Evolutionary conservation across 78 protist species (phyloP), one percentile per base, ranked within the genome.

Genomic region (Dictyostelium citrinum): DNA sequence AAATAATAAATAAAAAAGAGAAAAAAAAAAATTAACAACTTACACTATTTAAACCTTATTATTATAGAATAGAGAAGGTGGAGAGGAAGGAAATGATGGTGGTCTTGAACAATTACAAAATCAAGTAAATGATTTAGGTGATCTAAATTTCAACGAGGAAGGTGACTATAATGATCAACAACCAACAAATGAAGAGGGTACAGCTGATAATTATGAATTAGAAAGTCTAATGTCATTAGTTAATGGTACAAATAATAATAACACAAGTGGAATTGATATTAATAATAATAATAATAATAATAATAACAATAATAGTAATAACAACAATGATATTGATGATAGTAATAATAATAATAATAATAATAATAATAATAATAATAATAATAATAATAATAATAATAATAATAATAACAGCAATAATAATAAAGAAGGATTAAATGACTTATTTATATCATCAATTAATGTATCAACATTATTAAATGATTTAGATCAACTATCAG

Each of bases 101-200:
- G 49, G 58, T 43, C 55, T 55, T 17, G 76, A 83, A 64, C 77
- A 81, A 39, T 49, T 78, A 78, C 83, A 78, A 49, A 49, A 78
- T 29, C 71, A 31, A 27, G 90, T 24, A 2, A 51, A 82, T 39
- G 43, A 46, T 68, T 22, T 84, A 3, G 82, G 76, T 74, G 83
- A 55, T 39, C 51, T 84, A 22, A 74, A 84, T 51, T 46, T 64
- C n/a, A 29, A 51, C 31, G 41, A 64, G 11, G 71, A 58, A 22
- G 46, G 55, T 12, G 82, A 71, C 2, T 27, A 83, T 43, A 14
- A 29, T 17, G 76, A 83, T 8, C 58, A 35, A 16, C 83, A 78
- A 29, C 27, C 55, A 3, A n/a, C 14, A 27, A 41, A 27, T 29
- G 49, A 82, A 11, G 67, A 68, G 9, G 76, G 76, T n/a, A 16